Base-by-base conservation (phyloP, 345 rosid genomes). In the Syzygium jambos region DNA sequence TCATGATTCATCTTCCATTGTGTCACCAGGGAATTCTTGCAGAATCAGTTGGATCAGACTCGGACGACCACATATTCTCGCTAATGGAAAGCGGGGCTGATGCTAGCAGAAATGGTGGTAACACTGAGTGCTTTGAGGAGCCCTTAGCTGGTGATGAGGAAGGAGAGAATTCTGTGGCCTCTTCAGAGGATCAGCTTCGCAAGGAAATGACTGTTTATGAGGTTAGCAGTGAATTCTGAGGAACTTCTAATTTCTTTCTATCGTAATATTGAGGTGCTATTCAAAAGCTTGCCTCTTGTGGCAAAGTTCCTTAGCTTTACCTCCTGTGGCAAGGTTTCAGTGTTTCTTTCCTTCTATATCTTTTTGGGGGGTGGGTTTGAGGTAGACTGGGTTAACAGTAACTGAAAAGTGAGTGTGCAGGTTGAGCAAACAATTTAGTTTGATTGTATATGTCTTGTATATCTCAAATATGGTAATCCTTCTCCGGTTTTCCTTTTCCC, bases 151-250 rank as follows among this genome's bases (percentile, higher is more conserved):
- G 96, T 88, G 98, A 98, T 46, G 99, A 98, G 87, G 99, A 98
- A 87, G 94, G 92, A 85, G 98, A 94, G 89, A 92, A 92, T 56
- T 90, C 98, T 22, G 92, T 96, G 83, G 95, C 97, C 88, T 98
- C 95, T n/a, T 89, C 94, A 46, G 98, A 96, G 94, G 97, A 98
- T 87, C 98, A 95, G 84, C 92, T 95, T 88, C 94, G 91, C 89
- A 95, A 95, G 92, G 98, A 98, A 93, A 98, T 96, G 98, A 95
- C 96, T 27, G 91, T 98, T 30, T 98, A 94, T 11, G 96, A 98
- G 99, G 98, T 96, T 88, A 52, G 88, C 91, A 41, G 63, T 52
- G 46, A 52, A 52, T 30, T 80, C 82, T 38, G 49, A 10, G 82
- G 55, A 77, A 63, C 34, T 87, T 59, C 27, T 73, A 10, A 38